A percentile compares a stretch with the other conserved stretches of the same genome.
These are phyloP conservation scores for Lentinula sp. DNA, from an alignment of 768 basidiomycete genomes.

Conservation along the genomic window DNA sequence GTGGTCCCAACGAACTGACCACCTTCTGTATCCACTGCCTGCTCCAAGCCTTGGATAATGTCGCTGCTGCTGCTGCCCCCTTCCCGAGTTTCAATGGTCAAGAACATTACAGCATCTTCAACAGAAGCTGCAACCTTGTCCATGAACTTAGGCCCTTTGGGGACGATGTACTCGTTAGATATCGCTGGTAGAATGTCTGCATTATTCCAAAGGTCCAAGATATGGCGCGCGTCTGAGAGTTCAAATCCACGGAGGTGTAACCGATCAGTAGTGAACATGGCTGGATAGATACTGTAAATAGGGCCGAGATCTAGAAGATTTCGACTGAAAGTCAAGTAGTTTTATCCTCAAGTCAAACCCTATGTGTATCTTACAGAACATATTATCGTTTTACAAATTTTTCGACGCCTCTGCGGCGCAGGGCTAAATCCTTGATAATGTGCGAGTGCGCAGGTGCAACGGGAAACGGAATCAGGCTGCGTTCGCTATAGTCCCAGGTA, in stretches of 20 bases:
- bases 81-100: constrained; percentile 16
- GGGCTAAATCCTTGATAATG: not conserved
- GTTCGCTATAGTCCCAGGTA: no score
- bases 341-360: no score
- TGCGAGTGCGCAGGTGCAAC: not conserved
- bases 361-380: no score
- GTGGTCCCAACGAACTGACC: constrained; percentile 25
- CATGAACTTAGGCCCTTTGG: constrained; percentile 12
- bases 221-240: constrained; percentile 23
- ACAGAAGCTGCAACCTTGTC: constrained; percentile 16
- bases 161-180: constrained; percentile 10
- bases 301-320: no score
- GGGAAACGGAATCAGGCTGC: no score
- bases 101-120: constrained; percentile 19
- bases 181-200: constrained; percentile 16
- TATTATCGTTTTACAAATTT: not conserved
- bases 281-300: not conserved
- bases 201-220: constrained; percentile 20
- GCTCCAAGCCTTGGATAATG: not conserved
- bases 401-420: not conserved
- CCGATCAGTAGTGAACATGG: constrained; percentile 20
- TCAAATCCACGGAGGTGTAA: constrained; percentile 24
- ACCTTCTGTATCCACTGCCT: constrained; percentile 8
- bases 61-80: constrained; percentile 5
- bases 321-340: no score